Percentiles rank a stretch among this genome's conserved stretches.
phyloP scores from a whole-genome alignment of 805 yeast species.

The Teunomyces pallodes region DNA sequence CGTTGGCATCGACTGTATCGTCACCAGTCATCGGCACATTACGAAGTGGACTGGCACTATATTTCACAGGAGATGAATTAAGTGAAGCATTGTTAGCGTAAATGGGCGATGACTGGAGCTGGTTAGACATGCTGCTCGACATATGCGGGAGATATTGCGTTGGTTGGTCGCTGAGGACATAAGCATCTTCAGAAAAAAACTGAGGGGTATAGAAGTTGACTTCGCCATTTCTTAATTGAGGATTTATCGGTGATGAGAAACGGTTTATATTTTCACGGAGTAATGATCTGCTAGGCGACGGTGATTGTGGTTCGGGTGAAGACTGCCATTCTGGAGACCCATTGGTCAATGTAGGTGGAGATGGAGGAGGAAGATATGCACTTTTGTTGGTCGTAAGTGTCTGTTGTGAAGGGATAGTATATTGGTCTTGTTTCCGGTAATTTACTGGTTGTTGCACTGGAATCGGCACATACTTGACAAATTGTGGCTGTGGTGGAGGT shows the following conservation, averaged over 20 bases:
- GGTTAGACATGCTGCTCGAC: conserved; percentile 6
- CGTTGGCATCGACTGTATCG: conserved; percentile 38
- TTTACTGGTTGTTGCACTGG: conserved; percentile 38
- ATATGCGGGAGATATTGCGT: conserved; percentile 4
- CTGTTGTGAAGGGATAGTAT: not conserved
- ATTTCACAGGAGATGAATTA: conserved; percentile 32
- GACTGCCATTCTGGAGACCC: conserved; percentile 39
- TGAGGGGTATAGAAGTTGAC: conserved; percentile 36
- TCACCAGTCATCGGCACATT: conserved; percentile 23
- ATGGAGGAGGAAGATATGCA: conserved; percentile 38
- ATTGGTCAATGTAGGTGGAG: conserved; percentile 29
- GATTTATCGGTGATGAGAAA: conserved; percentile 25
- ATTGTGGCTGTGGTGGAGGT: not conserved
- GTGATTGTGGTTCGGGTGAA: conserved; percentile 35
- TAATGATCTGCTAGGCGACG: conserved; percentile 25
- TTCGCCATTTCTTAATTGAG: conserved; percentile 16
- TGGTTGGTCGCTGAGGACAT: conserved; percentile 1
- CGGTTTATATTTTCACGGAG: conserved; percentile 1
- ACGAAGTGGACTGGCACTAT: conserved; percentile 21
- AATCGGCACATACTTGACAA: conserved; percentile 36
- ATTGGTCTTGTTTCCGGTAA: conserved; percentile 9
- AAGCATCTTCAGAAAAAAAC: conserved; percentile 33
- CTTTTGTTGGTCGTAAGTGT: conserved; percentile 14
- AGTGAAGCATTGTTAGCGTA: conserved; percentile 14
- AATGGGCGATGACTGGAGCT: conserved; percentile 24